Evolutionary conservation across 257 asterid genomes (phyloP).

Genomic region (Przewalskia tangutica): DNA sequence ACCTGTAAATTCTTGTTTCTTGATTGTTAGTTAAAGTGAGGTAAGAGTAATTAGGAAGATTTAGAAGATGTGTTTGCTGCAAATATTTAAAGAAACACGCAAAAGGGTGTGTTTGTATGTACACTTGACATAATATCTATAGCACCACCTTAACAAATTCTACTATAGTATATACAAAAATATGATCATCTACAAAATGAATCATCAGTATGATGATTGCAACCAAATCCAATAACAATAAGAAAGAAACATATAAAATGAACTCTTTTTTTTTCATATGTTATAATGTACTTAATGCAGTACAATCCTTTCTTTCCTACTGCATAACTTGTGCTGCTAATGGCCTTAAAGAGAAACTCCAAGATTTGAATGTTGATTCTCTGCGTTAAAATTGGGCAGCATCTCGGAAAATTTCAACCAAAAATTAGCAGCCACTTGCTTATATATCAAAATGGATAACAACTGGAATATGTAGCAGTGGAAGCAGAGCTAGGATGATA

Average conservation of each 20-base stretch:
- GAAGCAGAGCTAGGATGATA: not conserved
- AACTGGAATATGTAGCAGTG: not conserved
- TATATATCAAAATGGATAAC: slow-evolving; percentile 28
- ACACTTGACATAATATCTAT: not conserved
- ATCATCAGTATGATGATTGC: not conserved
- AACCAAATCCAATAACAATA: not conserved
- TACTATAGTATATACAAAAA: not conserved
- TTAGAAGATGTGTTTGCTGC: not conserved
- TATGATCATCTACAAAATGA: not conserved
- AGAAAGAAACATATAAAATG: not conserved
- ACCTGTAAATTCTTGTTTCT: no score
- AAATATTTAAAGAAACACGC: not conserved
- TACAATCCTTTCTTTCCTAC: not conserved
- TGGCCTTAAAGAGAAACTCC: not conserved
- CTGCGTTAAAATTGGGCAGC: not conserved
- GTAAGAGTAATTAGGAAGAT: not conserved
- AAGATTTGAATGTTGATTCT: not conserved
- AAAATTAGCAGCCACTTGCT: not conserved
- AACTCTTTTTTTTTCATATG: not conserved
- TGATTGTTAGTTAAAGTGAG: not conserved
- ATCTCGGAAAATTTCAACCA: not conserved
- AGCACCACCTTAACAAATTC: not conserved
- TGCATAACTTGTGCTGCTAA: slow-evolving; percentile 1
- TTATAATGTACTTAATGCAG: not conserved
- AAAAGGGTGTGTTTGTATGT: not conserved